Evolutionary conservation across 2,329 filamentous ascomycete species (phyloP), one percentile per base, ranked within the genome.

Genomic region (Fusarium sulawesiense): DNA sequence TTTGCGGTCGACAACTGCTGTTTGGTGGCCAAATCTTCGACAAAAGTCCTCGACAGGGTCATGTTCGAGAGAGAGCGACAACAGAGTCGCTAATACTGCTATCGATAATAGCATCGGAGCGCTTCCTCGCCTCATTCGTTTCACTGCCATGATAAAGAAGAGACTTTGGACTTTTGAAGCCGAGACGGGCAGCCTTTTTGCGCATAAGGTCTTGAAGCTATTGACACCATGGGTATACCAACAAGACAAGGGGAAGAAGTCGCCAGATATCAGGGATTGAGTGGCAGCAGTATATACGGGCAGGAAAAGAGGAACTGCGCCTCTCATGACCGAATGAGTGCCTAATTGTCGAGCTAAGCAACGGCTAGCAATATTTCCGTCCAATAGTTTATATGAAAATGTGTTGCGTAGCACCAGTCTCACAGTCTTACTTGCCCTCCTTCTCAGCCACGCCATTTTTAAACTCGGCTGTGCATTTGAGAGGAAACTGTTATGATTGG

Each of bases 31-130:
- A 4, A 58, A 58, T 5, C 48, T 2, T 12, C 56, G 56, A 3
- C 49, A 58, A 21, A 58, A 58, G 27, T 56, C 56, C 27, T 58
- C 25, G 49, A 42, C 4, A 4, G 56, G 56, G 4, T 58, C 56
- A 29, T 44, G 8, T 3, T 55, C 6, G 14, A 34, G 3, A 3
- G 56, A 58, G 1, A 16, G 34, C 16, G 11, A 20, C 0, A 44
- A 18, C 1, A 12, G 23, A 23, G 27, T 3, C 0, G n/a, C 21
- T 16, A 55, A 6, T 1, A 55, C 27, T 16, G n/a, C 14, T 16
- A 58, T 10, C 0, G 37, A 55, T 34, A 21, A 29, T 1, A 55
- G 7, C 27, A 14, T 10, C 12, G 0, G 25, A 2, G 14, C 4
- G 21, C 5, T 10, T 6, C 14, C 14, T 25, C 13, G 42, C 9